Evolutionary conservation across 2,329 filamentous ascomycete genomes (phyloP), one percentile per base, ranked within the genome.

Genomic region (Fusarium nisikadoi): DNA sequence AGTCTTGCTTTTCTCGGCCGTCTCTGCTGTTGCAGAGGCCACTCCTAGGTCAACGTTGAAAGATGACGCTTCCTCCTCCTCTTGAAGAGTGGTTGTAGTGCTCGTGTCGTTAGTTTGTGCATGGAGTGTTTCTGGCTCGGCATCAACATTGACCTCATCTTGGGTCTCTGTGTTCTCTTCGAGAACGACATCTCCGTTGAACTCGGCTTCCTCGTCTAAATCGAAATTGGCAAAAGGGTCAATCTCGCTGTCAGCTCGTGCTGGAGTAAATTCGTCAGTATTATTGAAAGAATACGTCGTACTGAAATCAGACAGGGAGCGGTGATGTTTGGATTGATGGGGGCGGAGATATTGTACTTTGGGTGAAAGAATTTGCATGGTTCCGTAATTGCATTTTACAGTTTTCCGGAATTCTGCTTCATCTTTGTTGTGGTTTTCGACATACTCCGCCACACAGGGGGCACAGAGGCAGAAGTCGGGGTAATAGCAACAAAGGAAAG

Each of bases 1-100:
- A 13, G 33, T 42, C 29, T 70, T 66, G n/a, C 66, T 56, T 38
- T 59, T 63, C 19, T 77, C 76, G 16, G 77, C 76, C 8, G 64
- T 49, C 39, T 77, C 74, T 16, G 70, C 63, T 46, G 70, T 69
- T 20, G 65, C 62, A 13, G 72, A 71, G 31, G 73, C 73, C 31
- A 66, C 69, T 38, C 73, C 67, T 13, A 72, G 62, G 25, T 80
- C 76, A 42, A 75, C 72, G 33, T 72, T 65, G 42, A 75, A 59
- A 42, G 73, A 72, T 29, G 67, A 72, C 29, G 70, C 76, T 36
- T 80, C 79, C 41, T 77, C 80, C 39, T 80, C 78, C 47, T 78
- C 81, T 53, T 77, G 73, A 38, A 81, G 68, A 9, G 80, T 81
- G 33, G 79, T 75, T 20, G 80, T 81, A 25, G 79, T 79, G 61